Evolutionary conservation across 2,329 filamentous ascomycete genomes (phyloP).

Genomic region (Fusarium setosum): DNA sequence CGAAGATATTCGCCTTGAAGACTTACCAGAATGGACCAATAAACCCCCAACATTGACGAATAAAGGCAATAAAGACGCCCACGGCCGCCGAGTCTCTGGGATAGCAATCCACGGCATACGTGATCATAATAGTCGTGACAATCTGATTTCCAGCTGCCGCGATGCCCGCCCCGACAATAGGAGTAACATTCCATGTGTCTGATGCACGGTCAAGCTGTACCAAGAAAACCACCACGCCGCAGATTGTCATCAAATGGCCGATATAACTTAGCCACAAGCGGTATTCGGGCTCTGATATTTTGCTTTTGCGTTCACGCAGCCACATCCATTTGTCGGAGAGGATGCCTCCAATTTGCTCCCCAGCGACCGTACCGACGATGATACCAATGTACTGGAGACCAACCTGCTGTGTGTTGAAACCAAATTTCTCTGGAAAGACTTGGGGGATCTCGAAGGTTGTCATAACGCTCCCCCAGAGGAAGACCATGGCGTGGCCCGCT

Average conservation of each 20-base stretch:
- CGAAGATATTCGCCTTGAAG: not conserved
- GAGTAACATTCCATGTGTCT: slow-evolving; percentile 65
- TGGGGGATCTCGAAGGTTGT: slow-evolving; percentile 70
- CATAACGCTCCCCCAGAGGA: slow-evolving; percentile 53
- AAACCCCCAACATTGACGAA: slow-evolving; percentile 65
- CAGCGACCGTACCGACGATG: slow-evolving; percentile 67
- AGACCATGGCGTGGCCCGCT: slow-evolving; percentile 66
- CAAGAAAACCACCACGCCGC: slow-evolving; percentile 65
- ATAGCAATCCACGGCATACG: slow-evolving; percentile 70
- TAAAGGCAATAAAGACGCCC: slow-evolving; percentile 68
- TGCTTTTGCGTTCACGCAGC: slow-evolving; percentile 46
- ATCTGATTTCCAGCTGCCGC: slow-evolving; percentile 68
- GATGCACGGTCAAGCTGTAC: slow-evolving; percentile 59
- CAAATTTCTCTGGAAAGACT: slow-evolving; percentile 65
- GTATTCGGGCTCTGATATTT: slow-evolving; percentile 57
- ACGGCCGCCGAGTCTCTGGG: slow-evolving; percentile 62
- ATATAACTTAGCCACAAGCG: slow-evolving; percentile 68
- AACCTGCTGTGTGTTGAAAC: slow-evolving; percentile 66
- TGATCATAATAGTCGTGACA: slow-evolving; percentile 69
- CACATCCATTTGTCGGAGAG: slow-evolving; percentile 66
- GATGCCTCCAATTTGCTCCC: slow-evolving; percentile 67
- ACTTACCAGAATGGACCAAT: slow-evolving; percentile 50
- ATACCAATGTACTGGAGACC: slow-evolving; percentile 68
- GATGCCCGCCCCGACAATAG: slow-evolving; percentile 64
- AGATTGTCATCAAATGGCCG: slow-evolving; percentile 61